Evolutionary conservation across 106 monocot genomes (phyloP), one percentile per base, ranked within the genome.

Genomic region (Dendrobium catenatum): DNA sequence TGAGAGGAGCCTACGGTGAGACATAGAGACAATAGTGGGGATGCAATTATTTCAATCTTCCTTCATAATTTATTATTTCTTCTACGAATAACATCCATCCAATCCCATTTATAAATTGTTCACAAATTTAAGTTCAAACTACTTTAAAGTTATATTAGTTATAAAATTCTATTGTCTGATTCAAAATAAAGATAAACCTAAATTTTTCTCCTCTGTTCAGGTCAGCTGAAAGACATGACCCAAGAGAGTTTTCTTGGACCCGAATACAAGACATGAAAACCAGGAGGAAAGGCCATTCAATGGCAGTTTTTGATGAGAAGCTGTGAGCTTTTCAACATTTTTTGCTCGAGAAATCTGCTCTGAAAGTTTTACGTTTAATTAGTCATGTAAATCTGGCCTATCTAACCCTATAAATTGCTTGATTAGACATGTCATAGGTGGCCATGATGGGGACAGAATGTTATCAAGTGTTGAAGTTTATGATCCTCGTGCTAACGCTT

Each of bases 181-280:
- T 37, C 37, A 37, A 37, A 37, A 37, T 37, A 37, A 37, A 37
- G 37, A 37, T 37, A 37, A 37, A 37, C 37, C 37, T 37, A 37
- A 37, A 37, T 37, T 37, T 80, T 31, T 44, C 61, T 22, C 56
- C n/a, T 58, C 72, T 10, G 40, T 22, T 40, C 86, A 96, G 96
- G 17, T 86, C 96, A 48, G 85, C 84, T 47, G 96, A 96, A 87
- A 89, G 88, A 77, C 86, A 81, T 44, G 96, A 93, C 81, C 91
- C 89, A 2, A 80, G 96, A 55, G 89, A 85, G 83, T 78, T 78
- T 40, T 82, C 73, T 26, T 96, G 96, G 93, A 76, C 58, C 20
- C 76, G 41, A 73, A 58, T 96, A 75, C 84, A 91, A 72, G 83
- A 86, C 76, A 96, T 93, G 93, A 86, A 74, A 10, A 51, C 59